Evolutionary conservation across 2,329 filamentous ascomycete genomes (phyloP).

Genomic region (Myriosclerotinia duriaeana): DNA sequence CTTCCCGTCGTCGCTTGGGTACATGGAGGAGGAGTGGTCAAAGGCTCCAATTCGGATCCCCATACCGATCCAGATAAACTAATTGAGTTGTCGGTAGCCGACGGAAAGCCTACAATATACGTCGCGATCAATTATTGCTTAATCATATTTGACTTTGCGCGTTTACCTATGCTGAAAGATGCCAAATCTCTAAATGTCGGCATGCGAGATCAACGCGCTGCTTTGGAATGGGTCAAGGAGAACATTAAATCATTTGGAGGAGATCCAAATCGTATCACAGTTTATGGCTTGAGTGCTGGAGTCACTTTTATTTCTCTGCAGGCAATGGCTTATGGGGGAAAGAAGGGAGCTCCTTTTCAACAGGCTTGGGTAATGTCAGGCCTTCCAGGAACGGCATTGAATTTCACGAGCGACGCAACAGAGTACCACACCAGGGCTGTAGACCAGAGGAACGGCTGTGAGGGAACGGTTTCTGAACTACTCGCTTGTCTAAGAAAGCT

Average conservation of each 20-base stretch:
- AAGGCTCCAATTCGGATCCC: slow-evolving; percentile 2
- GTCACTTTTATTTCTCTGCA: slow-evolving; percentile 12
- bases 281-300: slow-evolving; percentile 6
- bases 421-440: slow-evolving; percentile 1
- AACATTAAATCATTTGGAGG: slow-evolving; percentile 19
- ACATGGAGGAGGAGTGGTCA: slow-evolving; percentile 17
- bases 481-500: not conserved
- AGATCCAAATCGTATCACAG: slow-evolving; percentile 14
- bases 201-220: slow-evolving; percentile 22
- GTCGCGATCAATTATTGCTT: slow-evolving; percentile 21
- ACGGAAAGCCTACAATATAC: slow-evolving; percentile 19
- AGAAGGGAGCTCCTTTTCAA: slow-evolving; percentile 8
- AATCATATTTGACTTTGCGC: slow-evolving; percentile 22
- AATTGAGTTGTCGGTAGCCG: slow-evolving; percentile 4
- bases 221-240: slow-evolving; percentile 19
- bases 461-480: not conserved
- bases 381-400: not conserved
- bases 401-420: slow-evolving; percentile 17
- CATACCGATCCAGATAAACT: slow-evolving; percentile 11
- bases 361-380: slow-evolving; percentile 18
- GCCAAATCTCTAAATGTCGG: slow-evolving; percentile 22
- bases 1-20: slow-evolving; percentile 23
- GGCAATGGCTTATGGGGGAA: slow-evolving; percentile 5
- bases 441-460: not conserved
- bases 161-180: slow-evolving; percentile 7